These are phyloP conservation scores for Boletus fagicola DNA, from an alignment of 768 basidiomycete species.

Conservation along the genomic window DNA sequence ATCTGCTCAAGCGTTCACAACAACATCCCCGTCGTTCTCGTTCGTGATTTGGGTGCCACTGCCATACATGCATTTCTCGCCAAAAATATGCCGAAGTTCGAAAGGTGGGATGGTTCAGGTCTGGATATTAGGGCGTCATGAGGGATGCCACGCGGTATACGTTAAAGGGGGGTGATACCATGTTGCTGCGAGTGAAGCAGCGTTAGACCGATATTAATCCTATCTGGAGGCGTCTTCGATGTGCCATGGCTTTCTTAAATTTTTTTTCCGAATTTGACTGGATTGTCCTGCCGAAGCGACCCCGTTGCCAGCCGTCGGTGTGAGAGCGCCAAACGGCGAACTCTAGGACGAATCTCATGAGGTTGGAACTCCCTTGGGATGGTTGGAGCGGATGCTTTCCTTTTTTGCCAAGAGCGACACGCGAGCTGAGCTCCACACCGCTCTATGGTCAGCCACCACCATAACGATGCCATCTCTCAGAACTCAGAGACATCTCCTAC, in stretches of 20 bases:
- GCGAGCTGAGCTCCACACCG: neutral
- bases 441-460: conserved; percentile 6
- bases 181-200: neutral
- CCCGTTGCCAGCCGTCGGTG: neutral
- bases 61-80: neutral
- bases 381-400: neutral
- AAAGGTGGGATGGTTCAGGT: neutral
- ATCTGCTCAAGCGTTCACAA: neutral
- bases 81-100: neutral
- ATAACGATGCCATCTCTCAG: conserved; percentile 10
- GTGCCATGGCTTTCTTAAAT: neutral
- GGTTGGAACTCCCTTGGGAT: too few species aligned
- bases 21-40: neutral
- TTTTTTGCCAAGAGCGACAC: neutral
- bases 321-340: neutral
- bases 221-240: neutral
- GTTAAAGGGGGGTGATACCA: neutral
- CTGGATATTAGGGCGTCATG: neutral
- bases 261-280: neutral
- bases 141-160: neutral
- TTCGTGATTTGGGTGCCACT: neutral
- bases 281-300: neutral
- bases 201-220: neutral
- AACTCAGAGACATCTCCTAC: conserved; percentile 4
- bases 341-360: neutral